These are phyloP conservation scores for Hericium rajendrae DNA, from an alignment of 768 basidiomycete species.

Conservation along the genomic window DNA sequence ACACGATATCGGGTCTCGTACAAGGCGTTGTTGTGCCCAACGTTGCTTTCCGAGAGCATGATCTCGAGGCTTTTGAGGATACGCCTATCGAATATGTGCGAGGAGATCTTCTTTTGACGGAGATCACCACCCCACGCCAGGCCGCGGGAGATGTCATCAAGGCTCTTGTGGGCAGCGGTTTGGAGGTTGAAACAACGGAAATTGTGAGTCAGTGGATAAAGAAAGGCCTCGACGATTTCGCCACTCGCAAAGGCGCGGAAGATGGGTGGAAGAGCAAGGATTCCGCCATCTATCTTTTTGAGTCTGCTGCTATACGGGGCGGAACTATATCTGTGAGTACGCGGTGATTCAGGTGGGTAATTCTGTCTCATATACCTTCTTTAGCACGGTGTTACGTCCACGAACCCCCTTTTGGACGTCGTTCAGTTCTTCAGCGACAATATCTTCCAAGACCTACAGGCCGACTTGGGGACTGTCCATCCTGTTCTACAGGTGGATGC, in stretches of 20 bases:
- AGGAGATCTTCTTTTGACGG: conserved; percentile 34
- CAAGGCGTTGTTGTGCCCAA: conserved; percentile 94
- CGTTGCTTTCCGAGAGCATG: conserved; percentile 77
- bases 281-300: conserved; percentile 84
- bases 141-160: conserved; percentile 95
- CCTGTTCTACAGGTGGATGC: conserved; percentile 94
- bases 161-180: conserved; percentile 72
- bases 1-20: conserved; percentile 73
- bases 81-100: conserved; percentile 89
- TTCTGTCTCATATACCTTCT: background rate
- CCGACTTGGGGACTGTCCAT: conserved; percentile 57
- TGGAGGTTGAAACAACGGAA: conserved; percentile 78
- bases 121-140: conserved; percentile 79
- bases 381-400: conserved; percentile 88
- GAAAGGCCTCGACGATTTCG: conserved; percentile 61
- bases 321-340: conserved; percentile 67
- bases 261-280: conserved; percentile 88
- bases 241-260: conserved; percentile 34
- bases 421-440: conserved; percentile 93
- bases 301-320: conserved; percentile 87
- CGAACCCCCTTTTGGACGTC: conserved; percentile 85
- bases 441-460: conserved; percentile 79
- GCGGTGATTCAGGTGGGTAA: background rate
- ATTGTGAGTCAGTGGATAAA: conserved; percentile 82
- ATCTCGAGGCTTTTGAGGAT: conserved; percentile 94